Conservation (phyloP, 345 rosid species). For the Geranium rotundifolium region DNA sequence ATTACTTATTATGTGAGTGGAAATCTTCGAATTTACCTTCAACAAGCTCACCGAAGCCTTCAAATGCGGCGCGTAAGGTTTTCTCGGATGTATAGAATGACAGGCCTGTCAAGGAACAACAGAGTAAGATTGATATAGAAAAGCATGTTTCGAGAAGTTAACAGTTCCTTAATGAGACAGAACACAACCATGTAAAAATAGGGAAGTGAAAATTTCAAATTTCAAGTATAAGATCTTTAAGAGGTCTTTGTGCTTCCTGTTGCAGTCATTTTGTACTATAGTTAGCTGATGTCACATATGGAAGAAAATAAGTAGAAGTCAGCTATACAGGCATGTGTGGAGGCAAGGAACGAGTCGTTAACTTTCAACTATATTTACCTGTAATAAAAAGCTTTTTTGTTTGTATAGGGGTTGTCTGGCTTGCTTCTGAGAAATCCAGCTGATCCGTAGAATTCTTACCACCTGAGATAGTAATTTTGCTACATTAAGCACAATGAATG, state of each 20-base stretch:
- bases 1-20: background rate
- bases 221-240: too few relatives aligned
- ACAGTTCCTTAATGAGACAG: too few relatives aligned
- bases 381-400: conserved; percentile 89
- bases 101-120: conserved; percentile 35
- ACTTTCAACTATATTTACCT: conserved; percentile 25
- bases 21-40: conserved; percentile 38
- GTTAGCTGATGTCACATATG: too few relatives aligned
- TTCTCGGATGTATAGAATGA: conserved; percentile 97
- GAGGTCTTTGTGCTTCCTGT: too few relatives aligned
- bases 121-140: background rate
- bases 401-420: conserved; percentile 24
- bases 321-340: too few relatives aligned
- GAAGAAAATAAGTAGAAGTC: too few relatives aligned
- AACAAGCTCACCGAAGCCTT: conserved; percentile 80
- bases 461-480: conserved; percentile 22
- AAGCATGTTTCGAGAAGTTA: too few relatives aligned
- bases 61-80: conserved; percentile 79
- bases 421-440: conserved; percentile 24
- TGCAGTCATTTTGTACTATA: too few relatives aligned
- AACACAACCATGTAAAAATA: too few relatives aligned
- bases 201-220: too few relatives aligned
- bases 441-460: conserved; percentile 10
- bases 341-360: too few relatives aligned
- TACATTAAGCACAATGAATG: background rate